phyloP scores from a whole-genome alignment of 192 early-diverging fungal species.

The Backusella australiensis region DNA sequence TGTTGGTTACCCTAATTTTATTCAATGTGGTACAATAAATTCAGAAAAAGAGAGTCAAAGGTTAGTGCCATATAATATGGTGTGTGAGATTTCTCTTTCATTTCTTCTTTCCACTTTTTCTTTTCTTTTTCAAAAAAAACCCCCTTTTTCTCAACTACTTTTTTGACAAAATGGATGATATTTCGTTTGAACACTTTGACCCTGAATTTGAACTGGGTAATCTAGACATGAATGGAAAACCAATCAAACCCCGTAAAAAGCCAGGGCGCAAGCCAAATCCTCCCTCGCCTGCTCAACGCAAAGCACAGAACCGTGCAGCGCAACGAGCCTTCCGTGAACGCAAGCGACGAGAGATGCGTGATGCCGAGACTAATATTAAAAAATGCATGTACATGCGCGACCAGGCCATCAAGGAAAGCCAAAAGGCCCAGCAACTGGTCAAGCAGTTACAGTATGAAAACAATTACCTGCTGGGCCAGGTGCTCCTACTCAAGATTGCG shows the following conservation, averaged over 20 bases:
- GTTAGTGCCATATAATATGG: neutral
- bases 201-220: slow-evolving; percentile 7
- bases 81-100: neutral
- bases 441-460: neutral
- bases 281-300: slow-evolving; percentile 53
- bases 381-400: slow-evolving; percentile 59
- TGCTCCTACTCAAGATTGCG: neutral
- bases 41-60: neutral
- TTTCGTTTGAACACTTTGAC: slow-evolving; percentile 33
- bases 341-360: slow-evolving; percentile 72
- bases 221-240: slow-evolving; percentile 17
- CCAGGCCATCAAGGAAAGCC: slow-evolving; percentile 9
- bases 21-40: neutral
- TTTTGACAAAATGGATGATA: neutral
- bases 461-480: neutral
- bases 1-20: neutral
- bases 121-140: neutral
- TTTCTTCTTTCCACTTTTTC: neutral
- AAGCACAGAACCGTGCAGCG: slow-evolving; percentile 82
- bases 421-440: neutral
- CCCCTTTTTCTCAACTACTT: neutral
- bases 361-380: slow-evolving; percentile 71
- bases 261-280: slow-evolving; percentile 61
- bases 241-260: slow-evolving; percentile 50
- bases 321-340: slow-evolving; percentile 87